Base-by-base conservation (phyloP, 2,329 filamentous ascomycete genomes). In the Diaporthe amygdali region DNA sequence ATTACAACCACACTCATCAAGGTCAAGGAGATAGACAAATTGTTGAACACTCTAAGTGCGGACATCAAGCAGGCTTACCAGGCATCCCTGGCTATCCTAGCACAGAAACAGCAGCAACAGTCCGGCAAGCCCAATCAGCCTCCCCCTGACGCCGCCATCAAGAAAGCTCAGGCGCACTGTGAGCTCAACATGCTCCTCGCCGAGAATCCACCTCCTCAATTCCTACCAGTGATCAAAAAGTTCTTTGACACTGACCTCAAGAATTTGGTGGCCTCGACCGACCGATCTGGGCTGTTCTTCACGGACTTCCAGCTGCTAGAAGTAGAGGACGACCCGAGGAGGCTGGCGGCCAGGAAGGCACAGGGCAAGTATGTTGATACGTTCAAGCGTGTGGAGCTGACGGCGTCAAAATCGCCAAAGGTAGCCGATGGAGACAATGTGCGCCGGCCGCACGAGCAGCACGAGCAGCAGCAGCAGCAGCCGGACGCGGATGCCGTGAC, bases 221-320 rank as follows among this genome's bases (percentile, higher is more conserved):
- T 90, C 75, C 79, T 86, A 32, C 78, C 83, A 20, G 88, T 93
- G 44, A 85, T 94, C n/a, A 88, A 91, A 73, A 89, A 88, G 68
- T 86, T 92, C 71, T 90, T 96, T 71, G 85, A 85, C 39, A 83
- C 84, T 34, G 88, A 90, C 55, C 81, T 94, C 34, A 84, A 84
- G 0, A 84, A 85, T 25, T 87, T 95, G 68, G 85, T 88, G 49
- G 83, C 84, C 6, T 85, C 88, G 68, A 86, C 91, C 14, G 90
- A 96, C 74, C 87, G 90, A 34, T 88, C 91, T 12, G 87, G 87
- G 72, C 85, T 97, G 61, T 93, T 93, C 81, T 93, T 94, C 80
- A 89, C 89, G 61, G 90, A 96, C 78, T 94, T 91, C 69, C 86
- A 85, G 61, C 88, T 93, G 78, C 84, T 96, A 14, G 92, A 92